Percentiles rank a stretch among this genome's conserved stretches.
Conservation (phyloP, 2,329 filamentous ascomycete genomes). For the Elsinoe arachidis region DNA sequence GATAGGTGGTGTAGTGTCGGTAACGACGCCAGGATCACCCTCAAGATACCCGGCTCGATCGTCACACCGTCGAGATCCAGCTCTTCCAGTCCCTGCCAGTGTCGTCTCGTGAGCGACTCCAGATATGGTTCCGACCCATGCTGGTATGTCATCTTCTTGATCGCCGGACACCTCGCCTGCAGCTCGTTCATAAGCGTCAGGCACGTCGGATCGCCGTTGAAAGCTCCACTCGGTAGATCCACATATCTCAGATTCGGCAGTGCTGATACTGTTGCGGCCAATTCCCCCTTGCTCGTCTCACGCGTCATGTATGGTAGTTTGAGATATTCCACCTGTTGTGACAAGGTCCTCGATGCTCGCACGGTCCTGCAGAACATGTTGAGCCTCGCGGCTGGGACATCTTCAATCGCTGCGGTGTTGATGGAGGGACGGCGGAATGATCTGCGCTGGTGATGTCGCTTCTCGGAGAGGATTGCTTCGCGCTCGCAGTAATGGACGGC, state of each 20-base stretch:
- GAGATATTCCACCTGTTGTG: constrained; percentile 63
- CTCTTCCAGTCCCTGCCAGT: constrained; percentile 64
- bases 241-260: constrained; percentile 80
- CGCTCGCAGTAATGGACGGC: constrained; percentile 88
- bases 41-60: constrained; percentile 61
- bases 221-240: constrained; percentile 83
- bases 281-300: constrained; percentile 72
- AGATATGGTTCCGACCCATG: constrained; percentile 70
- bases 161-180: constrained; percentile 70
- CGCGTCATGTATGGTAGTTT: constrained; percentile 94
- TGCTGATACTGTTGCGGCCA: constrained; percentile 77
- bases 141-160: constrained; percentile 83
- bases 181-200: constrained; percentile 72
- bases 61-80: constrained; percentile 60
- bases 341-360: constrained; percentile 64
- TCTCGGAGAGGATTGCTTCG: constrained; percentile 71
- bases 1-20: constrained; percentile 63
- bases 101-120: constrained; percentile 56
- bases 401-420: constrained; percentile 53
- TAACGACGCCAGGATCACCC: constrained; percentile 62
- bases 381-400: constrained; percentile 67
- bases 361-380: constrained; percentile 73
- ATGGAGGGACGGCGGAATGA: constrained; percentile 30
- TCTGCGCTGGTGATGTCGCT: constrained; percentile 55
- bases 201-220: constrained; percentile 67